These are phyloP conservation scores for Globisporangium splendens DNA, from an alignment of 352 stramenopile genomes.

Conservation along the genomic window DNA sequence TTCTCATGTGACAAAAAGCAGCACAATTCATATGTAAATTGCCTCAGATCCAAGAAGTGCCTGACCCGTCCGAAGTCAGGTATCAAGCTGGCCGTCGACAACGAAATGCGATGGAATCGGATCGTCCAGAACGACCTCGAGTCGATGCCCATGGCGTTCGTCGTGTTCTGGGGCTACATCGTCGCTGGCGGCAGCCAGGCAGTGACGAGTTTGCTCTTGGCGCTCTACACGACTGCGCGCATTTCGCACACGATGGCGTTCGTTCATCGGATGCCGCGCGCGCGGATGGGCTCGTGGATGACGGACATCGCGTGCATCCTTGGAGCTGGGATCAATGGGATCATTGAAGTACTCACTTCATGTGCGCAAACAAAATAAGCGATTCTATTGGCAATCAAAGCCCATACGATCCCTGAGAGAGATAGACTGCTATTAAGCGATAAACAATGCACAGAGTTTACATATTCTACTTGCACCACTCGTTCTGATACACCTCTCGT, in stretches of 20 bases:
- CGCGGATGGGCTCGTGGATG: conserved; percentile 22
- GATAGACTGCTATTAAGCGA: too few species aligned
- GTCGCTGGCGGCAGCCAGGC: conserved; percentile 22
- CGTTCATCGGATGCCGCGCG: conserved; percentile 26
- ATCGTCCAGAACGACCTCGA: conserved; percentile 13
- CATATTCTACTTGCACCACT: too few species aligned
- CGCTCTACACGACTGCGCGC: conserved; percentile 24
- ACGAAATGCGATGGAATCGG: conserved; percentile 17
- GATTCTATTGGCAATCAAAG: too few species aligned
- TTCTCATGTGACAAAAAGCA: too few species aligned
- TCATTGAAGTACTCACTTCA: conserved; percentile 3
- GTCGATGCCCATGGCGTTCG: conserved; percentile 29
- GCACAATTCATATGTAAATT: too few species aligned
- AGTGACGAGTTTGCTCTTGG: conserved; percentile 12
- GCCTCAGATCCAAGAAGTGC: too few species aligned
- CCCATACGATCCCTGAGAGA: too few species aligned
- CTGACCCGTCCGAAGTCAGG: too few species aligned
- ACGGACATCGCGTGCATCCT: conserved; percentile 16
- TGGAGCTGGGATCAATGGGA: conserved; percentile 11
- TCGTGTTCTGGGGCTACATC: conserved; percentile 20
- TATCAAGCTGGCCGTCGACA: not conserved
- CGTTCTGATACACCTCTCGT: too few species aligned
- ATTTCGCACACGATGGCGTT: conserved; percentile 31
- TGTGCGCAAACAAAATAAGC: not conserved
- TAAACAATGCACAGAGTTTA: too few species aligned